phyloP scores from a whole-genome alignment of 208 protist genomes.

The Acanthamoeba triangularis region DNA sequence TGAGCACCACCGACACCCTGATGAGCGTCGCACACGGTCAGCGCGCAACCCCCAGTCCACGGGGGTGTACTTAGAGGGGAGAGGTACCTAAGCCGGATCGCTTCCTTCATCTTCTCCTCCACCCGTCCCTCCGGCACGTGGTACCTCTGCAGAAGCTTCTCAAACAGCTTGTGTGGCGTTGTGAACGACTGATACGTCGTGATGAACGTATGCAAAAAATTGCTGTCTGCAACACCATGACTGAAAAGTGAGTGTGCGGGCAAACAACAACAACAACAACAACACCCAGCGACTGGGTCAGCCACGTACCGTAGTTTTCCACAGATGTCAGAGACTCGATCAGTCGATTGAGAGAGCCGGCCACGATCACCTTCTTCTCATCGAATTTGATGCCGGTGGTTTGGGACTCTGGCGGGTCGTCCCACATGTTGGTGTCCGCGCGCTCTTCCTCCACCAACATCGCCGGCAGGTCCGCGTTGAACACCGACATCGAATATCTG shows the following conservation, averaged over 20 bases:
- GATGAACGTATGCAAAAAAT: slow-evolving; percentile 84
- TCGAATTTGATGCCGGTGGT: not conserved
- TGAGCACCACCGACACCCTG: slow-evolving; percentile 84
- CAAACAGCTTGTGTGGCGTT: slow-evolving; percentile 75
- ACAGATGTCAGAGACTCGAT: slow-evolving; percentile 79
- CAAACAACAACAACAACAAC: too few relatives aligned
- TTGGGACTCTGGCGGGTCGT: slow-evolving; percentile 7
- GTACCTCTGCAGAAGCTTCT: slow-evolving; percentile 79
- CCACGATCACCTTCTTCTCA: not conserved
- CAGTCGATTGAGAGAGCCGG: slow-evolving; percentile 80
- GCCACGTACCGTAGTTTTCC: slow-evolving; percentile 73
- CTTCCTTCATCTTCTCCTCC: slow-evolving; percentile 69
- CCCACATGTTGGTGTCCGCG: slow-evolving; percentile 73
- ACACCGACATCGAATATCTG: slow-evolving; percentile 23
- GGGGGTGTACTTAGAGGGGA: not conserved
- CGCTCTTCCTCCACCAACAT: slow-evolving; percentile 54
- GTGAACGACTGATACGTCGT: slow-evolving; percentile 82
- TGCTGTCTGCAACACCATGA: slow-evolving; percentile 76
- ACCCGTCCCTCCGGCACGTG: slow-evolving; percentile 59
- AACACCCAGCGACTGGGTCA: too few relatives aligned
- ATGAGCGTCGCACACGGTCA: slow-evolving; percentile 27
- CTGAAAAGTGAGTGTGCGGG: not conserved
- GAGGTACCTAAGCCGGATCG: slow-evolving; percentile 66
- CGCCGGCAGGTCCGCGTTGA: slow-evolving; percentile 47
- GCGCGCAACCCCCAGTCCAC: not conserved